Conservation (phyloP, 2,329 filamentous ascomycete genomes). For the Scortechinia acanthostroma region DNA sequence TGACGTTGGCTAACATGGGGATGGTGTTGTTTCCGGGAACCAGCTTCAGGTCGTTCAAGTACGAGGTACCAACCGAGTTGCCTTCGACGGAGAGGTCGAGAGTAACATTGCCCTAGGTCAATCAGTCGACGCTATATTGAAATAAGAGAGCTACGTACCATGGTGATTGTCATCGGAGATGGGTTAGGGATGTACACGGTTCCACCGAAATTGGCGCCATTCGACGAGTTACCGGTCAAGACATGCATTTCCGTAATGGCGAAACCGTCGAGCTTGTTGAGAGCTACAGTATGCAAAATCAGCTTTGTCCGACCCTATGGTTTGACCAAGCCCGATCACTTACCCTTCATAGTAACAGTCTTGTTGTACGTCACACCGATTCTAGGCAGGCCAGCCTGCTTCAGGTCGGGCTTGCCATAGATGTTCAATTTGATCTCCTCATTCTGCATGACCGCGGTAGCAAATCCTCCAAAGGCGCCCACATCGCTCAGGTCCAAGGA, state of each 20-base stretch:
- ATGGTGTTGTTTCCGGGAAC: neutral
- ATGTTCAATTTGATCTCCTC: constrained; percentile 35
- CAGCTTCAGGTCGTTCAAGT: neutral
- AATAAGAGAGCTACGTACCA: neutral
- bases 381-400: constrained; percentile 33
- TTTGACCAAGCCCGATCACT: constrained; percentile 7
- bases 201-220: neutral
- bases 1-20: neutral
- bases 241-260: neutral
- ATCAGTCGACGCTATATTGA: neutral
- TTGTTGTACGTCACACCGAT: constrained; percentile 43
- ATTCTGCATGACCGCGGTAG: constrained; percentile 30
- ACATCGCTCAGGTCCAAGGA: constrained; percentile 26
- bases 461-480: constrained; percentile 35
- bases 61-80: neutral
- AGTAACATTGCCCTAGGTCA: neutral
- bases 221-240: neutral
- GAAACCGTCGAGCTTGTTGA: constrained; percentile 1
- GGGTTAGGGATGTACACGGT: neutral
- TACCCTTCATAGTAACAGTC: constrained; percentile 41
- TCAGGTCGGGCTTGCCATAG: constrained; percentile 35
- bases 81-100: neutral
- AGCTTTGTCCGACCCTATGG: too few species aligned
- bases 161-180: neutral
- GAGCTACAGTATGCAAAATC: neutral